Evolutionary conservation across 148 eudicot genomes (phyloP).

Genomic region (Rhododendron ovatum): DNA sequence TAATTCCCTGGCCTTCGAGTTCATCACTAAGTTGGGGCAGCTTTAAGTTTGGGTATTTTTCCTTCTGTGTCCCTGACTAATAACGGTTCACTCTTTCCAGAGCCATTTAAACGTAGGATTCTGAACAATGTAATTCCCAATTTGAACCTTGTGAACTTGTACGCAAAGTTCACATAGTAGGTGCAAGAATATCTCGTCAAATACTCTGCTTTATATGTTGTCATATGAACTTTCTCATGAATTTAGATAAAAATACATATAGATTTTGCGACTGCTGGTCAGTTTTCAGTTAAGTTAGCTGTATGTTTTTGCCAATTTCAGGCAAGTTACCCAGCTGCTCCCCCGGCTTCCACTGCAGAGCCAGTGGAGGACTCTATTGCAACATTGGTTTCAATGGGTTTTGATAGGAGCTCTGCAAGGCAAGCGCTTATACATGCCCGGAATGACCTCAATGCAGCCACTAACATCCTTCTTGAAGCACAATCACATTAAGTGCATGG

Average conservation of each 20-base stretch:
- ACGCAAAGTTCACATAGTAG: neutral
- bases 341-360: conserved; percentile 37
- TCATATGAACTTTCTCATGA: neutral
- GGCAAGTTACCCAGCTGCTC: conserved; percentile 56
- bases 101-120: neutral
- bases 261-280: neutral
- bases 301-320: conserved; percentile 20
- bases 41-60: neutral
- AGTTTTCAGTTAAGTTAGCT: neutral
- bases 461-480: conserved; percentile 90
- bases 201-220: neutral
- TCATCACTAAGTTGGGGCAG: too few species aligned
- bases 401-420: conserved; percentile 68
- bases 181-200: too few species aligned
- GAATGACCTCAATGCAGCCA: conserved; percentile 80
- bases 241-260: neutral
- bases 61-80: neutral
- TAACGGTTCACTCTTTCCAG: neutral
- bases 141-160: neutral
- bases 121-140: neutral
- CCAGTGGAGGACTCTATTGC: conserved; percentile 78
- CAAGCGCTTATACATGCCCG: conserved; percentile 83
- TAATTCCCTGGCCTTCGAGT: too few species aligned
- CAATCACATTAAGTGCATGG: conserved; percentile 46
- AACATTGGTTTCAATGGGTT: conserved; percentile 89